phyloP scores from a whole-genome alignment of 1,139 yeast species.

The Candida sp. region DNA sequence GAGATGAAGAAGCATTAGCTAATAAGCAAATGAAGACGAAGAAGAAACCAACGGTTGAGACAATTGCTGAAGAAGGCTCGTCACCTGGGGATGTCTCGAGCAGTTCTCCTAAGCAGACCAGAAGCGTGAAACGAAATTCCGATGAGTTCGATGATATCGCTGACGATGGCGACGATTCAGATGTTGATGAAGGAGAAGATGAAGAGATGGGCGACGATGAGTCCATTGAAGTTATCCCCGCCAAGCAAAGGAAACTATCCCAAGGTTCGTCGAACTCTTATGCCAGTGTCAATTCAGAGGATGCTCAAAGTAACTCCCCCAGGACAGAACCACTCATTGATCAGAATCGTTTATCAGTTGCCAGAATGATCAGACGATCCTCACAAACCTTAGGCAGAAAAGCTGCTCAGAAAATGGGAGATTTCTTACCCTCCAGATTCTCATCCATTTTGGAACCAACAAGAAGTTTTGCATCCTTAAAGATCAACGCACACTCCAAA shows the following conservation, averaged over 20 bases:
- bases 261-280: slow-evolving; percentile 45
- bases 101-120: neutral
- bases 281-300: slow-evolving; percentile 42
- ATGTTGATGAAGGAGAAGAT: slow-evolving; percentile 27
- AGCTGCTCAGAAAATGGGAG: slow-evolving; percentile 91
- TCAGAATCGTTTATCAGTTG: slow-evolving; percentile 70
- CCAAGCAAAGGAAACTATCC: slow-evolving; percentile 41
- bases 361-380: slow-evolving; percentile 64
- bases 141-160: slow-evolving; percentile 22
- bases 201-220: slow-evolving; percentile 36
- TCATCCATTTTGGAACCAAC: slow-evolving; percentile 91
- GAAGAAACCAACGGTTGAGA: slow-evolving; percentile 25
- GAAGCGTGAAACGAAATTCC: slow-evolving; percentile 4
- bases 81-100: neutral
- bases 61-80: slow-evolving; percentile 33
- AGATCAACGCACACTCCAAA: slow-evolving; percentile 68
- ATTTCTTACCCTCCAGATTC: slow-evolving; percentile 81
- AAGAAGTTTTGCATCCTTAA: slow-evolving; percentile 92
- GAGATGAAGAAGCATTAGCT: slow-evolving; percentile 59
- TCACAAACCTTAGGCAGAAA: slow-evolving; percentile 66
- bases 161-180: slow-evolving; percentile 34
- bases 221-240: slow-evolving; percentile 25
- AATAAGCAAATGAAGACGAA: slow-evolving; percentile 39
- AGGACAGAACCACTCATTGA: slow-evolving; percentile 70
- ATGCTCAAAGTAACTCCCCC: slow-evolving; percentile 18